Evolutionary conservation across 176 grass and related monocot genomes (phyloP).

Genomic region (Microstegium vimineum): DNA sequence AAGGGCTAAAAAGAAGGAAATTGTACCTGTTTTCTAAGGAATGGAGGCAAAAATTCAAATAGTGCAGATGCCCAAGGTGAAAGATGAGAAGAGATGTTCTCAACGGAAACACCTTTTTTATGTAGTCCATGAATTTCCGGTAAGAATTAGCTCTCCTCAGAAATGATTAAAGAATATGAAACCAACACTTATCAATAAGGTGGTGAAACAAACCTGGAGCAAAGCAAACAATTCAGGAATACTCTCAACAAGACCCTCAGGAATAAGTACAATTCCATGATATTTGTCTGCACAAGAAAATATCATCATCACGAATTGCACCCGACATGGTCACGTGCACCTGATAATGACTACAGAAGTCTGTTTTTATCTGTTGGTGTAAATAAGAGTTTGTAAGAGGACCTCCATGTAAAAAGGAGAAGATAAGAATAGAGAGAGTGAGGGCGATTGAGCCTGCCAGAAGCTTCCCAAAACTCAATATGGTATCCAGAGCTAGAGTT

Average conservation of each 20-base stretch:
- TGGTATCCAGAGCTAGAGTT: too few species aligned
- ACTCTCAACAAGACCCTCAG: slow-evolving; percentile 96
- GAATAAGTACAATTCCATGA: slow-evolving; percentile 93
- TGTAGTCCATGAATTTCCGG: slow-evolving; percentile 97
- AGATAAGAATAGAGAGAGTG: too few species aligned
- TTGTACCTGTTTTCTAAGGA: slow-evolving; percentile 88
- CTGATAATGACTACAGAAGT: not conserved
- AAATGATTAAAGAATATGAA: not conserved
- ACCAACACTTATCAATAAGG: not conserved
- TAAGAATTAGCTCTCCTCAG: slow-evolving; percentile 10
- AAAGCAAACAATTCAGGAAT: slow-evolving; percentile 96
- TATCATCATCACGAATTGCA: not conserved
- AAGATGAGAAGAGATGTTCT: slow-evolving; percentile 93
- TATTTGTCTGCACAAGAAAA: slow-evolving; percentile 60
- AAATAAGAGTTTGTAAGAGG: too few species aligned
- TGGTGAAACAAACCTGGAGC: slow-evolving; percentile 62
- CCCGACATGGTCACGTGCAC: not conserved
- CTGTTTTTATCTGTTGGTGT: too few species aligned
- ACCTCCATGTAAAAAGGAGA: too few species aligned
- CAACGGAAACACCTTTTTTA: slow-evolving; percentile 70
- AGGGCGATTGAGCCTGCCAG: too few species aligned
- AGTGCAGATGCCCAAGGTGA: slow-evolving; percentile 98
- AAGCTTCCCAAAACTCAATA: too few species aligned
- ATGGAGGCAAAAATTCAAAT: slow-evolving; percentile 92
- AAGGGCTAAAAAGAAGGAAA: not conserved